Evolutionary conservation across 345 rosid genomes (phyloP), one percentile per base, ranked within the genome.

Genomic region (Eucalyptus brandiana): DNA sequence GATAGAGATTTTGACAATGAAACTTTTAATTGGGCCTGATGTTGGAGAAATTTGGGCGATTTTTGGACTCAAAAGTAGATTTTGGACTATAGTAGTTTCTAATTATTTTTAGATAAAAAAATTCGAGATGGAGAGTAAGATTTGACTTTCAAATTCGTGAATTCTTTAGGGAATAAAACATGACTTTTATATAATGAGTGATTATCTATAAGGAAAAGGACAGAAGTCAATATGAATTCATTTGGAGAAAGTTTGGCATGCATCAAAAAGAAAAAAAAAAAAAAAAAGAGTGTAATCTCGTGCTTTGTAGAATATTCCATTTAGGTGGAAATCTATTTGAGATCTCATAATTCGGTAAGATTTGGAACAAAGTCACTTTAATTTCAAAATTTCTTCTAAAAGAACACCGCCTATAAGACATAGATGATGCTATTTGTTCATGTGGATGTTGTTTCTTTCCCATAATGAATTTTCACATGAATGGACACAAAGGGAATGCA

Each of bases 121-220:
- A n/a, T 65, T 34, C 1, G 2, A 21, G 5, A 5, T 1, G 1
- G 0, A 6, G 58, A 11, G 12, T 19, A 5, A 12, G 12, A 12
- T 21, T 76, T 76, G 8, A 40, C 16, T 13, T 76, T 53, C 4
- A 76, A 76, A 21, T 7, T 40, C 6, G 9, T 11, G 83, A 3
- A 12, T 3, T 40, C 42, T 76, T 76, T 5, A 37, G 23, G 9
- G 28, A 3, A 5, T 21, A 5, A 6, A 76, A 8, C 83, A 24
- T 40, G 4, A 2, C 6, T 37, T 18, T 69, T 76, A 21, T 37
- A 11, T 21, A 37, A 37, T 6, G 2, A 72, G 28, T 37, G 9
- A 11, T 4, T 12, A 37, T 40, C 4, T 21, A 21, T 19, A 76
- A 40, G 9, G 28, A 76, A 44, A 76, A 40, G 9, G 47, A 40